Evolutionary conservation across 192 early-diverging fungal genomes (phyloP).

Genomic region (Coemansia erecta): DNA sequence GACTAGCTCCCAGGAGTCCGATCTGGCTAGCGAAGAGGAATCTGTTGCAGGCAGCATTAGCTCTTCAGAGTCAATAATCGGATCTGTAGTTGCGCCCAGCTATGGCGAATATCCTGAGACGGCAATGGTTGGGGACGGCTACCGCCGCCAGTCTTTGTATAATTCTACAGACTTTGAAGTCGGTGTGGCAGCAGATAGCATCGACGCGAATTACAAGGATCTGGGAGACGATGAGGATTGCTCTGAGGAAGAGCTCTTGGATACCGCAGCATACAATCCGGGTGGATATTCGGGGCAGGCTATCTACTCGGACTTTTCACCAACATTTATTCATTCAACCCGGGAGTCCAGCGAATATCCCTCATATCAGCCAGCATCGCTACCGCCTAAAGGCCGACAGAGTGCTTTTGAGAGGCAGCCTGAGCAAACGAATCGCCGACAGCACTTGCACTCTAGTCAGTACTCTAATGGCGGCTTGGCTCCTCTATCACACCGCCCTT

Average conservation of each 20-base stretch:
- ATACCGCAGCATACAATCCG: background rate
- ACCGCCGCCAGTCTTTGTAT: background rate
- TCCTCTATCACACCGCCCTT: too few species aligned
- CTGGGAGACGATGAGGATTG: background rate
- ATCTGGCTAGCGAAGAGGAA: background rate
- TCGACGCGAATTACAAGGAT: background rate
- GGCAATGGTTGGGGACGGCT: background rate
- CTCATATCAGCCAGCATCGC: background rate
- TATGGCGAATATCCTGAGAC: background rate
- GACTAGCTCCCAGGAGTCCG: background rate
- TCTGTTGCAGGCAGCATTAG: background rate
- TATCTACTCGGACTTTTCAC: background rate
- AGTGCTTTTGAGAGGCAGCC: background rate
- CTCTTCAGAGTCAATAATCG: conserved; percentile 5
- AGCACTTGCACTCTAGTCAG: background rate
- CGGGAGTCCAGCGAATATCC: background rate
- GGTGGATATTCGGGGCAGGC: background rate
- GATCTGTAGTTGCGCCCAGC: conserved; percentile 1
- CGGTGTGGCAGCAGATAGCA: background rate
- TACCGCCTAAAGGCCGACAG: background rate
- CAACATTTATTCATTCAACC: background rate
- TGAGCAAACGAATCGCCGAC: background rate
- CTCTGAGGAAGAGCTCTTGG: conserved; percentile 7
- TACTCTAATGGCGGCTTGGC: background rate
- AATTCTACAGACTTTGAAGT: background rate